These are phyloP conservation scores for Ceratocystis variospora DNA, from an alignment of 2,329 filamentous ascomycete species.

Conservation along the genomic window DNA sequence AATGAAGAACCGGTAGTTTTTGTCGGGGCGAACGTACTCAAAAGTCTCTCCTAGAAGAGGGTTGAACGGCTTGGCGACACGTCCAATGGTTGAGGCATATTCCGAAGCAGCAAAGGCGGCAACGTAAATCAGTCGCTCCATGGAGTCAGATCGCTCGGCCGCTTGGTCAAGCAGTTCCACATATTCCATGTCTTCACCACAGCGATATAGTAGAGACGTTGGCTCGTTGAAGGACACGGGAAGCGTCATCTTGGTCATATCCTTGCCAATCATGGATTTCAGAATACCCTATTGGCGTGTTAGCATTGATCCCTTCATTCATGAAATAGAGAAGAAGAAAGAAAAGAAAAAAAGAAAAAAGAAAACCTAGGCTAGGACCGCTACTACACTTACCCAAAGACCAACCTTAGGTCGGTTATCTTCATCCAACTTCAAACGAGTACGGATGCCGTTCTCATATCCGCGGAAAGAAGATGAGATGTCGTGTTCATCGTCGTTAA, in stretches of 20 bases:
- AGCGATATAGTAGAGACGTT: slow-evolving; percentile 85
- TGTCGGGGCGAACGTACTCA: slow-evolving; percentile 89
- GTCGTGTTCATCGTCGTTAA: slow-evolving; percentile 34
- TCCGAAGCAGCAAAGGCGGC: slow-evolving; percentile 92
- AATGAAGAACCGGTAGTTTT: slow-evolving; percentile 95
- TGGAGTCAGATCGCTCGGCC: slow-evolving; percentile 69
- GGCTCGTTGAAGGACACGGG: slow-evolving; percentile 98
- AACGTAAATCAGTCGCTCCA: slow-evolving; percentile 86
- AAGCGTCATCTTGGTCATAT: slow-evolving; percentile 99
- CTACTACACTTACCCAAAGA: slow-evolving; percentile 61
- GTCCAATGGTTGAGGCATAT: slow-evolving; percentile 91
- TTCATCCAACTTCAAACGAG: slow-evolving; percentile 71
- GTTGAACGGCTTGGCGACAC: slow-evolving; percentile 97
- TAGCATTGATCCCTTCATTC: not conserved
- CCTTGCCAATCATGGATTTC: slow-evolving; percentile 99
- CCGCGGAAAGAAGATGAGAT: slow-evolving; percentile 70
- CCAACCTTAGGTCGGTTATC: slow-evolving; percentile 90
- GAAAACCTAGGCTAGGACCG: not conserved
- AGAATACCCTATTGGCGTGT: slow-evolving; percentile 58
- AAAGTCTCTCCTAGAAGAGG: slow-evolving; percentile 92
- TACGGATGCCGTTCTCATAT: slow-evolving; percentile 78
- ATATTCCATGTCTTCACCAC: slow-evolving; percentile 97
- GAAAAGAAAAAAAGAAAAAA: not conserved
- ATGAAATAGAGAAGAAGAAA: not conserved
- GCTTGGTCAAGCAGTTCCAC: slow-evolving; percentile 81